phyloP scores from a whole-genome alignment of 176 grass and related monocot genomes.

The Oryza australiensis region DNA sequence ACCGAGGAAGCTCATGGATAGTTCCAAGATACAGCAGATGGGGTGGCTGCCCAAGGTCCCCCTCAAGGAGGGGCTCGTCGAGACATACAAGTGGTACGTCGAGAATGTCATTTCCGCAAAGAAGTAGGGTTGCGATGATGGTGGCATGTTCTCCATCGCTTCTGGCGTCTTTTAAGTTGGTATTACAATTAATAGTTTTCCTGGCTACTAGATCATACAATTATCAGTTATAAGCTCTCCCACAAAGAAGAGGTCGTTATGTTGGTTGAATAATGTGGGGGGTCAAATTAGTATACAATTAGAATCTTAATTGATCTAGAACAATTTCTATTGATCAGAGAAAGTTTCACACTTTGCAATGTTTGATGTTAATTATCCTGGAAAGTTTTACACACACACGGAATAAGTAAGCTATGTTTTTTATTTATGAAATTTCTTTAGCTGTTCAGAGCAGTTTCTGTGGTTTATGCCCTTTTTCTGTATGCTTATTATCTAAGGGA shows the following conservation, averaged over 20 bases:
- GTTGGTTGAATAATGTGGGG: conserved; percentile 37
- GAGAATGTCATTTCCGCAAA: conserved; percentile 47
- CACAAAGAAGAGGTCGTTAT: conserved; percentile 13
- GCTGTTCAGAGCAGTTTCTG: not conserved
- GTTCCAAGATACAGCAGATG: conserved; percentile 67
- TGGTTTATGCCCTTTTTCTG: not conserved
- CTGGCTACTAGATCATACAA: conserved; percentile 12
- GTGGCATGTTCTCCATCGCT: not conserved
- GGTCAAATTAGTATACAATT: conserved; percentile 11
- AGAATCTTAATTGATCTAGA: conserved; percentile 8
- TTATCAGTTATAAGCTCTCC: conserved; percentile 8
- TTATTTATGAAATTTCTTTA: not conserved
- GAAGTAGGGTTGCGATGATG: not conserved
- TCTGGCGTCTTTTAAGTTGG: not conserved
- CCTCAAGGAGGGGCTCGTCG: conserved; percentile 59
- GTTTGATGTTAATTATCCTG: not conserved
- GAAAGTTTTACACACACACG: not conserved
- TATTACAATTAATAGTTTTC: conserved; percentile 2
- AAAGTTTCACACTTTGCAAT: not conserved
- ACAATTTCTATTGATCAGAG: conserved; percentile 15
- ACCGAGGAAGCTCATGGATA: conserved; percentile 87
- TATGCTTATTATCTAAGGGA: not conserved
- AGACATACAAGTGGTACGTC: conserved; percentile 84
- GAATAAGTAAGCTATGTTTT: not conserved
- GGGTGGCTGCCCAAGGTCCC: conserved; percentile 67